Conservation (phyloP, 257 asterid species). For the Gynochthodes officinalis region DNA sequence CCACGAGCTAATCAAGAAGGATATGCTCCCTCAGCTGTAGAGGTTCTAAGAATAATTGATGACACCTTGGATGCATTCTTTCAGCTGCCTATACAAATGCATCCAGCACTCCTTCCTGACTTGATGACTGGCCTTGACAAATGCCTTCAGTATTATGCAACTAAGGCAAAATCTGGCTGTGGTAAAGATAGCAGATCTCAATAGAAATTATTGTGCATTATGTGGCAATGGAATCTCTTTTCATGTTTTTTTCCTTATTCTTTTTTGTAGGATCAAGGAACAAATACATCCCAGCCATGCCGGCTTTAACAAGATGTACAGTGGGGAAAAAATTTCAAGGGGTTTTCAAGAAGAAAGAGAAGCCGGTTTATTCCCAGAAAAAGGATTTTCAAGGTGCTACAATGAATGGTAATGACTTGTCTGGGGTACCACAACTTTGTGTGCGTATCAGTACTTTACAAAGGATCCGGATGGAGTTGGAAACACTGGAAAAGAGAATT, state of each 20-base stretch:
- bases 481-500: slow-evolving; percentile 79
- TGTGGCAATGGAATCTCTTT: slow-evolving; percentile 6
- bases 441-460: slow-evolving; percentile 87
- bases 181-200: slow-evolving; percentile 47
- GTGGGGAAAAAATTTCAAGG: slow-evolving; percentile 49
- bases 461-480: slow-evolving; percentile 66
- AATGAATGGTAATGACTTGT: slow-evolving; percentile 55
- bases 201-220: neutral
- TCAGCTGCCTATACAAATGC: slow-evolving; percentile 92
- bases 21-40: slow-evolving; percentile 84
- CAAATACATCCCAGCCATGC: slow-evolving; percentile 76
- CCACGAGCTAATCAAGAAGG: slow-evolving; percentile 81
- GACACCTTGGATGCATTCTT: slow-evolving; percentile 93
- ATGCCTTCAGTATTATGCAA: slow-evolving; percentile 79
- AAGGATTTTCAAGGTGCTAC: slow-evolving; percentile 81
- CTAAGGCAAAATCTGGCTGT: slow-evolving; percentile 82
- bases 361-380: slow-evolving; percentile 43
- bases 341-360: slow-evolving; percentile 79
- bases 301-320: slow-evolving; percentile 87
- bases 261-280: slow-evolving; percentile 64
- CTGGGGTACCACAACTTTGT: slow-evolving; percentile 71
- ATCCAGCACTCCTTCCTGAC: slow-evolving; percentile 90
- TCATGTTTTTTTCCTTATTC: slow-evolving; percentile 13
- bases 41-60: slow-evolving; percentile 74
- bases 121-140: slow-evolving; percentile 76